Evolutionary conservation across 371 early-diverging fungal species (phyloP).

Genomic region (Batkoa obscura): DNA sequence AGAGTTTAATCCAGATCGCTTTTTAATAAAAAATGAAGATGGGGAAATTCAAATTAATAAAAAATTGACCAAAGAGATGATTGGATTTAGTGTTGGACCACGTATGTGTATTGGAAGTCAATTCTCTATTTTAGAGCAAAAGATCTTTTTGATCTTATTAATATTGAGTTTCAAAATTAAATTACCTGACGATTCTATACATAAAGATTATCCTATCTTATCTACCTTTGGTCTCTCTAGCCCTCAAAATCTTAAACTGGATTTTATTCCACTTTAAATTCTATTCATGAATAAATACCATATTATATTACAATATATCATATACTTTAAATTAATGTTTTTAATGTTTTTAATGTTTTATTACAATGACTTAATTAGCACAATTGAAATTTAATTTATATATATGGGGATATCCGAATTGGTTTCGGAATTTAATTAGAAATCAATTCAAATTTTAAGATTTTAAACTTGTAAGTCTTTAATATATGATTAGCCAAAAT

Average conservation of each 20-base stretch:
- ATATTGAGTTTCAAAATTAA: background rate
- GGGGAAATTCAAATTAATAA: background rate
- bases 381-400: too few species aligned
- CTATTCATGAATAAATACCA: too few species aligned
- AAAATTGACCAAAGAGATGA: background rate
- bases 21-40: background rate
- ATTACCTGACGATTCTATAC: background rate
- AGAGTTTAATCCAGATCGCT: background rate
- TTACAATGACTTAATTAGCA: too few species aligned
- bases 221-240: background rate
- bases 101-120: background rate
- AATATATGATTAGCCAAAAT: too few species aligned
- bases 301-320: too few species aligned
- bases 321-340: too few species aligned
- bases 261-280: background rate
- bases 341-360: too few species aligned
- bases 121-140: background rate
- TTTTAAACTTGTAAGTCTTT: too few species aligned
- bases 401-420: too few species aligned
- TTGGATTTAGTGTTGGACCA: background rate
- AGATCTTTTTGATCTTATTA: background rate
- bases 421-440: too few species aligned
- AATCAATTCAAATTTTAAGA: too few species aligned
- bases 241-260: background rate
- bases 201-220: background rate